Evolutionary conservation across 805 yeast genomes (phyloP).

Genomic region (Komagataella ulmi): DNA sequence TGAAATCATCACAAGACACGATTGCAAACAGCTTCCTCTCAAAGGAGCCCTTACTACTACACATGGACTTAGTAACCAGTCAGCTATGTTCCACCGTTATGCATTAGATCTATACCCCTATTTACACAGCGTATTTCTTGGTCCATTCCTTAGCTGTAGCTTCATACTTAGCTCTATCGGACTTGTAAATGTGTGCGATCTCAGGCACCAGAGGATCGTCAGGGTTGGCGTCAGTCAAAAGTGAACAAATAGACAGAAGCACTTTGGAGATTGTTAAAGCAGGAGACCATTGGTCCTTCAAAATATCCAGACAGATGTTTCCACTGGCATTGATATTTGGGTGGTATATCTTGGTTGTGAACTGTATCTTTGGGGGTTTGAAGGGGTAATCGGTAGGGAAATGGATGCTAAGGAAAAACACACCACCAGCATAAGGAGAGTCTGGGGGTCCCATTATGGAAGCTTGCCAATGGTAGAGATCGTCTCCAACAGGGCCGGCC

Average conservation of each 20-base stretch:
- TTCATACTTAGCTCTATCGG: slow-evolving; percentile 87
- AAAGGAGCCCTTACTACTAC: background rate
- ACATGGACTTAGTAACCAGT: background rate
- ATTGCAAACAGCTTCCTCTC: background rate
- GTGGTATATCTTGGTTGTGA: slow-evolving; percentile 93
- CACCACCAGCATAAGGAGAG: slow-evolving; percentile 74
- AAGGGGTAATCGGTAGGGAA: slow-evolving; percentile 99
- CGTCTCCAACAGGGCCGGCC: slow-evolving; percentile 98
- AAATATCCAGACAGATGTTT: slow-evolving; percentile 89
- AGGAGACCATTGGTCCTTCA: slow-evolving; percentile 98
- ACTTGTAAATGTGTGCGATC: slow-evolving; percentile 92
- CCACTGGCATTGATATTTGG: slow-evolving; percentile 96
- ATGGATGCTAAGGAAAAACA: slow-evolving; percentile 88
- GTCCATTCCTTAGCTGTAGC: slow-evolving; percentile 99
- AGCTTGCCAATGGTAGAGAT: slow-evolving; percentile 98
- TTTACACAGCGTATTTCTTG: slow-evolving; percentile 85
- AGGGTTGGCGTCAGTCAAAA: slow-evolving; percentile 95
- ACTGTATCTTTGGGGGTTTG: slow-evolving; percentile 91
- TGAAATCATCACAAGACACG: background rate
- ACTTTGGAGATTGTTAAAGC: slow-evolving; percentile 95
- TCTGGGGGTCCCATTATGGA: slow-evolving; percentile 98
- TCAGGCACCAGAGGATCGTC: slow-evolving; percentile 99
- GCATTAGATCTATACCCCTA: background rate
- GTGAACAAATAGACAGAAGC: slow-evolving; percentile 83
- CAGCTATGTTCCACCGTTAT: background rate